These are phyloP conservation scores for Eucalyptus regnans DNA, from an alignment of 345 rosid genomes.

Conservation along the genomic window DNA sequence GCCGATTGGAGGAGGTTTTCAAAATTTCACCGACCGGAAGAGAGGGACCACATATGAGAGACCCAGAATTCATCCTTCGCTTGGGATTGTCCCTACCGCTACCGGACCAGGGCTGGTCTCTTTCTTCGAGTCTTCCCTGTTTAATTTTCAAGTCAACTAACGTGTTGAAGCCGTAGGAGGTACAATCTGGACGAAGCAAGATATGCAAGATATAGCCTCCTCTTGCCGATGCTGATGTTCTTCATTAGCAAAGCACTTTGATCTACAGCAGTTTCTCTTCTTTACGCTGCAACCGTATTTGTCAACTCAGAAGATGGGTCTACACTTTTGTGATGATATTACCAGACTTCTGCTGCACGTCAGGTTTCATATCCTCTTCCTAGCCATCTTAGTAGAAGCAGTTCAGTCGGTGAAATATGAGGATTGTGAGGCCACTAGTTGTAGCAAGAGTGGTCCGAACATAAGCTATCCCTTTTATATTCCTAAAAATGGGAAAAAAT, in stretches of 20 bases:
- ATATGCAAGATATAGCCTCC: neutral
- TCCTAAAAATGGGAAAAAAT: rapidly evolving
- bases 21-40: neutral
- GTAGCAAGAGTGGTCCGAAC: neutral
- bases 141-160: neutral
- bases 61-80: neutral
- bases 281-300: neutral
- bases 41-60: neutral
- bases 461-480: neutral
- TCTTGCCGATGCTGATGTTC: neutral
- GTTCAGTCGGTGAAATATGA: neutral
- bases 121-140: neutral
- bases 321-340: neutral
- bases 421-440: neutral
- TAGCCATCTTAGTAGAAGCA: neutral
- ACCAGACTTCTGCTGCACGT: neutral
- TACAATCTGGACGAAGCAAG: neutral
- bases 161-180: neutral
- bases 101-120: neutral
- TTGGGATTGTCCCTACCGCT: neutral
- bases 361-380: neutral
- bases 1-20: neutral
- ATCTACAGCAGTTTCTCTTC: neutral
- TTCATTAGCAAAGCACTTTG: neutral
- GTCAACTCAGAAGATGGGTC: neutral